Conservation (phyloP, 352 stramenopile genomes). For the Phytophthora crassamura region DNA sequence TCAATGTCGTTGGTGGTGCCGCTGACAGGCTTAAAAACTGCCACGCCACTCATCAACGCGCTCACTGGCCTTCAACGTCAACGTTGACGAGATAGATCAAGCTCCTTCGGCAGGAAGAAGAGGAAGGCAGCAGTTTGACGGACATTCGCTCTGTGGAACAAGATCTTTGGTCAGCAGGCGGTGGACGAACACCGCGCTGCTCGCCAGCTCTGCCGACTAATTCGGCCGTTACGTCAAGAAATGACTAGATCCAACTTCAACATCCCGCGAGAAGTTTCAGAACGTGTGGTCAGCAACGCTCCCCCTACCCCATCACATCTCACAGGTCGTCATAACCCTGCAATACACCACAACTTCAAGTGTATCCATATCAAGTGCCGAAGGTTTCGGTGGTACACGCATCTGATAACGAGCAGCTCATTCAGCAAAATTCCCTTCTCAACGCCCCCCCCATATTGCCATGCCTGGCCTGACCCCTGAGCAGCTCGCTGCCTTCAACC, state of each 20-base stretch:
- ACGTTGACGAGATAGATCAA: no score
- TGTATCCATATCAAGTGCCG: slow-evolving; percentile 10
- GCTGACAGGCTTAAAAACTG: slow-evolving; percentile 11
- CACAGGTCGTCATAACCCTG: no score
- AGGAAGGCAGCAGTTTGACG: no score
- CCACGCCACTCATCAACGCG: slow-evolving; percentile 7
- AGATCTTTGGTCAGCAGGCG: no score
- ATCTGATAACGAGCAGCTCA: slow-evolving; percentile 18
- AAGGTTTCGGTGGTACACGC: slow-evolving; percentile 26
- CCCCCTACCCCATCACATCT: background rate
- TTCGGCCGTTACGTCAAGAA: background rate
- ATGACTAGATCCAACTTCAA: slow-evolving; percentile 34
- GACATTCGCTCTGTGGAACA: no score
- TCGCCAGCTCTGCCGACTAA: background rate
- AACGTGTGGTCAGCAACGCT: slow-evolving; percentile 18
- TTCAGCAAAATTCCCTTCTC: background rate
- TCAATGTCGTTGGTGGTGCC: slow-evolving; percentile 13
- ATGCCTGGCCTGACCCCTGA: slow-evolving; percentile 56
- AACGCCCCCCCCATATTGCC: background rate
- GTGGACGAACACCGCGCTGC: background rate
- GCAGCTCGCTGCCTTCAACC: slow-evolving; percentile 65
- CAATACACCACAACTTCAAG: no score
- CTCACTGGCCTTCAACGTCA: slow-evolving; percentile 12
- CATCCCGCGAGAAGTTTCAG: slow-evolving; percentile 13
- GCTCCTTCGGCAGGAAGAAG: background rate